These are phyloP conservation scores for Picochlorum sp. DNA, from an alignment of 139 green algal species.

Conservation along the genomic window DNA sequence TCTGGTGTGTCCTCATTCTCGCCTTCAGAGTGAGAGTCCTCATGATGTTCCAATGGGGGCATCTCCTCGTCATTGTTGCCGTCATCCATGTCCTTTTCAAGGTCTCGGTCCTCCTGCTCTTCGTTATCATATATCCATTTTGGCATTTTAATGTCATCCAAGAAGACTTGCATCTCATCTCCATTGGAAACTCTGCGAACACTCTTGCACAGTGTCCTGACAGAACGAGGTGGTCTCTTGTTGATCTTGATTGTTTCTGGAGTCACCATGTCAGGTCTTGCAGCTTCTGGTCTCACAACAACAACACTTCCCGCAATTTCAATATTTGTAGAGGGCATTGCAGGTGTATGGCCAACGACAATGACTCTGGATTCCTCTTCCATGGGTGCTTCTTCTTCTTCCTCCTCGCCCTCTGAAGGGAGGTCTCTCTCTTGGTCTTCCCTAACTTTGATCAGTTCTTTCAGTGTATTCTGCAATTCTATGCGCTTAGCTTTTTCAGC, in stretches of 20 bases:
- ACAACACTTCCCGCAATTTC: conserved; percentile 22
- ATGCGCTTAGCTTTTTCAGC: conserved; percentile 13
- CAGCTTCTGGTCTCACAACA: conserved; percentile 19
- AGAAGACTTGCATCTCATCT: not conserved
- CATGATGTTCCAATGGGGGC: not conserved
- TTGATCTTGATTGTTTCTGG: not conserved
- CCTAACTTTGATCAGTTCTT: conserved; percentile 25
- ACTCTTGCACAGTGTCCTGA: not conserved
- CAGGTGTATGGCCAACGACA: conserved; percentile 9
- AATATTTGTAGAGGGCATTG: not conserved
- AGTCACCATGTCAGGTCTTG: not conserved
- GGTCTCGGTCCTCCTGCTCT: conserved; percentile 1
- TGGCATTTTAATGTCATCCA: conserved; percentile 27
- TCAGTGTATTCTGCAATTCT: conserved; percentile 27
- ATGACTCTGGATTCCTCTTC: conserved; percentile 7
- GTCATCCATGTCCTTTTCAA: conserved; percentile 1
- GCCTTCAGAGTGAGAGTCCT: not conserved
- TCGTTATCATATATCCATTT: conserved; percentile 22
- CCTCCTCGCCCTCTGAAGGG: conserved; percentile 7
- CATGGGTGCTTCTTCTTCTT: not conserved
- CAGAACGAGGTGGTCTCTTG: not conserved
- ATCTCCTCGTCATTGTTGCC: conserved; percentile 3
- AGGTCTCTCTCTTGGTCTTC: conserved; percentile 11
- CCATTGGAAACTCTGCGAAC: not conserved
- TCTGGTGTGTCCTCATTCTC: conserved; percentile 19